Base-by-base conservation (phyloP, 805 yeast genomes). In the Kazachstania africana region DNA sequence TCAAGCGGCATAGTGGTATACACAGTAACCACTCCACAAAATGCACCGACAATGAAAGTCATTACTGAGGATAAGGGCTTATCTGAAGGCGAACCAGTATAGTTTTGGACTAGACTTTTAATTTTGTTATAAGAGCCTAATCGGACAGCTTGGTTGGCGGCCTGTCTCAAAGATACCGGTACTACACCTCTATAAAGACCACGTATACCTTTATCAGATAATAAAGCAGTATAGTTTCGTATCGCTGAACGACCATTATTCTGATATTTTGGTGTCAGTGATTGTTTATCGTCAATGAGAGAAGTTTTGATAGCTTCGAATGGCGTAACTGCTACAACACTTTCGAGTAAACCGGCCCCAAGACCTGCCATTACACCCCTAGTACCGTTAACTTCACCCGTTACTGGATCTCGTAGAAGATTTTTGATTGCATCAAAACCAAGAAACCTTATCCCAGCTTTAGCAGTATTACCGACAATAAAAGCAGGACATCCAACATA, bases 401-500 rank as follows among this genome's bases (percentile, higher is more conserved):
- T 51, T 39, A 81, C 70, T 44, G 75, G 74, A 55, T 91, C 97
- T 18, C 77, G 72, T 35, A 88, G 63, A 20, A 79, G 43, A 32
- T 73, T 67, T 54, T 85, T 87, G 55, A 91, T 80, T 12, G 79
- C 67, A 53, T 91, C 98, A 48, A 83, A 88, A 2, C 96, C 97
- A 12, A 88, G 64, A 57, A 88, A 88, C 40, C 98, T 68, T 3
- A 88, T 88, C n/a, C 93, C 81, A 0, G 97, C 97, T 57, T 91
- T 88, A 35, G 82, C 91, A 0, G 97, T 87, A 55, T 88, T 88
- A 24, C 98, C 98, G 23, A 87, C 78, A 20, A 88, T 94, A 49
- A 85, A 83, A 0, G 96, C 95, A 1, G 95, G 94, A 63, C 97
- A 88, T 12, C 98, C 98, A 4, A 87, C 87, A 53, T 88, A 88